phyloP scores from a whole-genome alignment of 257 asterid genomes.

The Knoxia roxburghii region DNA sequence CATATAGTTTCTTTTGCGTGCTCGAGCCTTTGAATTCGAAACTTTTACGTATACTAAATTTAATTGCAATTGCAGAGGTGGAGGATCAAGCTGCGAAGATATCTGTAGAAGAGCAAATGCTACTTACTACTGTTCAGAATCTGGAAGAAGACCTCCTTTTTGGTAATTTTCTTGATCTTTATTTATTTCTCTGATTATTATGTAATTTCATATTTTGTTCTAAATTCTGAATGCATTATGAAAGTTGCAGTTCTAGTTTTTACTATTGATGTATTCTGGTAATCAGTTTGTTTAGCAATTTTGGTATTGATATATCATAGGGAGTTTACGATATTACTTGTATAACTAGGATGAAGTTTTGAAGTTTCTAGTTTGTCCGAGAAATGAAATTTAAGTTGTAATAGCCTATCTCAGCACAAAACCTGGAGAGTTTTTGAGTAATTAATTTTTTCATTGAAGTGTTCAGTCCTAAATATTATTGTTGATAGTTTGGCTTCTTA shows the following conservation, averaged over 20 bases:
- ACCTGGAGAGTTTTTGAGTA: not conserved
- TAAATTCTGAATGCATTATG: no score
- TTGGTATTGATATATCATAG: not conserved
- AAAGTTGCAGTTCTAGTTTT: not conserved
- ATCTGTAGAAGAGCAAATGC: slow-evolving; percentile 78
- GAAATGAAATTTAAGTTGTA: not conserved
- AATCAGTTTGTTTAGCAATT: not conserved
- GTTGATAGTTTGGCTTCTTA: not conserved
- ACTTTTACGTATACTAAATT: not conserved
- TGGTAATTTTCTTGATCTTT: slow-evolving; percentile 30
- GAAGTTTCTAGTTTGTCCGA: not conserved
- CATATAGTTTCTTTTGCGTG: not conserved
- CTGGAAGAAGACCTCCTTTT: slow-evolving; percentile 60
- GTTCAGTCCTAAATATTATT: not conserved
- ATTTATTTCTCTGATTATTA: not conserved
- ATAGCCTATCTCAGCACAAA: not conserved
- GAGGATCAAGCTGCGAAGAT: slow-evolving; percentile 84
- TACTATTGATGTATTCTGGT: not conserved
- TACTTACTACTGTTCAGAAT: slow-evolving; percentile 46
- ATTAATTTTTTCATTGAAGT: no score
- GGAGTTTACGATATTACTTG: no score
- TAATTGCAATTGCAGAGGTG: slow-evolving; percentile 49
- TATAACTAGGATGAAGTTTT: no score
- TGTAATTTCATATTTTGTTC: not conserved
- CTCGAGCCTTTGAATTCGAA: not conserved